Evolutionary conservation across 257 asterid genomes (phyloP), one percentile per base, ranked within the genome.

Genomic region (Solanum chaucha): DNA sequence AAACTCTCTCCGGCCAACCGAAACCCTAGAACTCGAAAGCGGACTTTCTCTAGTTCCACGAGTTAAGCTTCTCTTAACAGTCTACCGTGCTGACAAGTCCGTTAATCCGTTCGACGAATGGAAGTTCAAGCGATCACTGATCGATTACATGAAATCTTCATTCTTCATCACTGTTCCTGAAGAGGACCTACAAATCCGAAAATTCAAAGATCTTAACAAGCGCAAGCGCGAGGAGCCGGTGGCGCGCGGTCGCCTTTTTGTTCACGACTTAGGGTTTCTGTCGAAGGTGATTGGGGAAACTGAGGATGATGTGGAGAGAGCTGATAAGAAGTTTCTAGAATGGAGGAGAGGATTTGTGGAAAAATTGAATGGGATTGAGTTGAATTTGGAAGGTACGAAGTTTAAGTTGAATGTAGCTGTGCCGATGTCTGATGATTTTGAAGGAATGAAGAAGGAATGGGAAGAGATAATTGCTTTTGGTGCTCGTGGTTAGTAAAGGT

Each of bases 221-320:
- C 94, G 98, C 87, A 96, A 94, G 90, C 99, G 99, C 5, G 99
- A 94, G 14, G 99, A 97, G n/a, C 92, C 99, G 2, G 98, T 97
- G 32, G 99, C 97, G 71, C 93, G 91, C 0, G 99, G 99, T 86
- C 87, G 89, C 87, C 48, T 96, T 26, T 90, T 94, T 67, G 89
- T 97, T 88, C 87, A 93, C 61, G 97, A 97, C 87, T 92, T 97
- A 71, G 98, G 96, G 92, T 95, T 93, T 82, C 90, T 97, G 61
- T 24, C 59, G 48, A 94, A 86, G 91, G 87, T 58, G 68, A 41
- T 83, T 40, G 84, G 9, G 28, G 89, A 48, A 36, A 46, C 26
- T 26, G 89, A 86, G 86, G 88, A 55, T 61, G 91, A 88, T 6
- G 93, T 87, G 26, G 93, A 90, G 82, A 96, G 67, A 15, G 88